Evolutionary conservation across 129 eudicot genomes (phyloP).

Genomic region (Flaveria sonorensis): DNA sequence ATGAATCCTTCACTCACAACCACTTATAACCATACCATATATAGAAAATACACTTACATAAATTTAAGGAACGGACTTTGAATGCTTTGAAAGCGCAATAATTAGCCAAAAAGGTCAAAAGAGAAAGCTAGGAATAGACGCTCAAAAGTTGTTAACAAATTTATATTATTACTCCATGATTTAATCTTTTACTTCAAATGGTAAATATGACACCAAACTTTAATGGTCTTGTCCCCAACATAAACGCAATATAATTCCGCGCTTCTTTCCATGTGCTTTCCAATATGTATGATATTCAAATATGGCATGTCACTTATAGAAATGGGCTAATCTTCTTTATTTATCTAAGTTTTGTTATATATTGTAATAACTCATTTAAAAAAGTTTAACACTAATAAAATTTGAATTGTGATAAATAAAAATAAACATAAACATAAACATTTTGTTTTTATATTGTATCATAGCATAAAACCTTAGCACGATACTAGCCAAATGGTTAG

Average conservation of each 20-base stretch:
- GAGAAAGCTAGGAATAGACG: slow-evolving; percentile 26
- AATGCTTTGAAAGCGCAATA: slow-evolving; percentile 20
- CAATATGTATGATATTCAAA: not conserved
- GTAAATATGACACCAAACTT: slow-evolving; percentile 24
- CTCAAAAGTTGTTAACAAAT: slow-evolving; percentile 24
- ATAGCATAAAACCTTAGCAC: too few relatives aligned
- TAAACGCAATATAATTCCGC: slow-evolving; percentile 19
- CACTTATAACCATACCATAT: too few relatives aligned
- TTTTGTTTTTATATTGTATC: too few relatives aligned
- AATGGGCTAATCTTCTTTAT: not conserved
- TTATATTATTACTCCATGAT: slow-evolving; percentile 29
- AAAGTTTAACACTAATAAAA: too few relatives aligned
- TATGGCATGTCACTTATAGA: not conserved
- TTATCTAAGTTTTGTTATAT: not conserved
- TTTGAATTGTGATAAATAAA: too few relatives aligned
- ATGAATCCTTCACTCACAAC: too few relatives aligned
- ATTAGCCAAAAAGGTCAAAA: slow-evolving; percentile 26
- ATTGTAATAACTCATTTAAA: too few relatives aligned
- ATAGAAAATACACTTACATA: too few relatives aligned
- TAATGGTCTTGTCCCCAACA: slow-evolving; percentile 27
- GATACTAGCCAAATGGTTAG: too few relatives aligned
- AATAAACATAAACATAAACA: too few relatives aligned
- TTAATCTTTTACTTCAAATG: slow-evolving; percentile 21
- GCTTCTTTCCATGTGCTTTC: slow-evolving; percentile 20
- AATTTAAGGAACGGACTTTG: too few relatives aligned